Percentiles rank a stretch among this genome's conserved stretches.
phyloP scores from a whole-genome alignment of 2,329 filamentous ascomycete genomes.

The Coccinonectria pachysandricola region DNA sequence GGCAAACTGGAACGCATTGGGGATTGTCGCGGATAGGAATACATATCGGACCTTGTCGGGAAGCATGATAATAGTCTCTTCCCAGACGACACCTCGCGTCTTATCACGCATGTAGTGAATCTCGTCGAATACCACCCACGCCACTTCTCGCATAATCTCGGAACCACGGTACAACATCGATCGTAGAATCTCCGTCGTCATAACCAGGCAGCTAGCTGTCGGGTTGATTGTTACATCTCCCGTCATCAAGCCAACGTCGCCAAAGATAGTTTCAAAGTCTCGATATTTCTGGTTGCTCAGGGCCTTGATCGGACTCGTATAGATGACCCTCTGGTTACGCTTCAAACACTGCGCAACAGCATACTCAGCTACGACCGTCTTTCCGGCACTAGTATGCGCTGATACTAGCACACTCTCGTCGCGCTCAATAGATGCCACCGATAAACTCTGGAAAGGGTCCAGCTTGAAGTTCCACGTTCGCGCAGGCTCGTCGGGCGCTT shows the following conservation, averaged over 20 bases:
- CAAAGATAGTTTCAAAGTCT: constrained; percentile 92
- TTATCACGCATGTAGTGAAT: constrained; percentile 98
- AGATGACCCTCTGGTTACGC: constrained; percentile 96
- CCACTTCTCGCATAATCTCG: constrained; percentile 98
- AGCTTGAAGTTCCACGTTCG: constrained; percentile 80
- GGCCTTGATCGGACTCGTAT: constrained; percentile 98
- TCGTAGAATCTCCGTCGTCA: constrained; percentile 98
- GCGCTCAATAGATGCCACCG: constrained; percentile 88
- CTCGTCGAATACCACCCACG: constrained; percentile 97
- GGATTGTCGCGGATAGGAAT: constrained; percentile 94
- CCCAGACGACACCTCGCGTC: constrained; percentile 91
- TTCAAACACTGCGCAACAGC: constrained; percentile 95
- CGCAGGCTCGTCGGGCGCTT: constrained; percentile 77
- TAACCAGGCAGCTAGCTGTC: constrained; percentile 92
- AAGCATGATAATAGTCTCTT: constrained; percentile 95
- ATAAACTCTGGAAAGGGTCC: constrained; percentile 93
- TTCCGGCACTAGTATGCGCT: constrained; percentile 93
- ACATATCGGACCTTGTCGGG: constrained; percentile 99
- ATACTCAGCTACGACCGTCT: constrained; percentile 97
- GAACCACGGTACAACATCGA: constrained; percentile 98
- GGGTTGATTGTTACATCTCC: constrained; percentile 99
- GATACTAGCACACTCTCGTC: constrained; percentile 96
- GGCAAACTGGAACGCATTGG: constrained; percentile 97
- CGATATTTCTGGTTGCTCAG: constrained; percentile 97
- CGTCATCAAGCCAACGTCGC: constrained; percentile 95